Evolutionary conservation across 257 asterid species (phyloP), one percentile per base, ranked within the genome.

Genomic region (Lantana camara): DNA sequence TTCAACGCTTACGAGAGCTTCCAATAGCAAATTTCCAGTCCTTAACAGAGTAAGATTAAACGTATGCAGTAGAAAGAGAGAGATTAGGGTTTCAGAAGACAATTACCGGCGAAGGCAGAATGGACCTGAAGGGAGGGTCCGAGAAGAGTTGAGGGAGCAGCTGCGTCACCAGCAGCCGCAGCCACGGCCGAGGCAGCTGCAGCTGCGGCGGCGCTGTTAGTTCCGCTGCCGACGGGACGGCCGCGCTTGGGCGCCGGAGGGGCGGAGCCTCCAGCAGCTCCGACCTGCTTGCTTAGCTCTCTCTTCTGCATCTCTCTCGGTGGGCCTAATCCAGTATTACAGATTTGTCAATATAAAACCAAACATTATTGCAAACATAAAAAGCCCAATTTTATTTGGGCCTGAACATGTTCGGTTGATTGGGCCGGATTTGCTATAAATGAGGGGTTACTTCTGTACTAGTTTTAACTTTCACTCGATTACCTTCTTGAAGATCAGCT

Each of bases 61-160:
- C 16, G 9, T 44, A n/a, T 6, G 22, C 17, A 27, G 17, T 21
- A 7, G n/a, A 44, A 21, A 14, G 4, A 20, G 53, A 51, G 23
- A 46, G 48, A 63, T 57, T 80, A 73, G 71, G 81, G 76, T 68
- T 68, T 68, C 17, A 6, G 37, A 21, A 53, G 80, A 52, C 45
- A 73, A 29, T 69, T 73, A 89, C 98, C 98, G 38, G 98, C 96
- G 63, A 92, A 87, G 38, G 95, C 91, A 40, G 98, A 85, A 73
- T 85, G 95, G 32, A 89, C 95, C 64, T 89, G 96, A 5, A 92
- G 85, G 23, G 98, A 92, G 10, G 98, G 97, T 9, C 98, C 98
- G 62, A 92, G 88, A 35, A 92, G 90, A 48, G 88, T 73, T 22
- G 90, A 69, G 6, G 98, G 94, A 40, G 97, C 89, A 20, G 67